A percentile compares a stretch with the other conserved stretches of the same genome.
Conservation (phyloP, 139 green algal species). For the Chlorella sp. region DNA sequence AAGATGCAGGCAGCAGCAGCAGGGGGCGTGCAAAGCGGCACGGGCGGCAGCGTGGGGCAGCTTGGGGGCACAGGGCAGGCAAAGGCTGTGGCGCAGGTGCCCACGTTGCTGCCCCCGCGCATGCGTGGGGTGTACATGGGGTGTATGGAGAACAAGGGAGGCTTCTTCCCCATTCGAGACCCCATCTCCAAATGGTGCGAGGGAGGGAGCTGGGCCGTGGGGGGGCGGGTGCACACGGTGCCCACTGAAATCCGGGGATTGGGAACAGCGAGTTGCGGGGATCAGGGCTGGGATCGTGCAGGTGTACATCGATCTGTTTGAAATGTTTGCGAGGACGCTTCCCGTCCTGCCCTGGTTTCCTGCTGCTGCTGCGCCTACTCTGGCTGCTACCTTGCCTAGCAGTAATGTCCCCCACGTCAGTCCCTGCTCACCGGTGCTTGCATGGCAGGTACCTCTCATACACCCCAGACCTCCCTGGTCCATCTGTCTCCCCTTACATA, state of each 20-base stretch:
- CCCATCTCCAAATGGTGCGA: constrained; percentile 62
- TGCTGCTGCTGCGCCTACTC: no score
- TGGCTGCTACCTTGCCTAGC: no score
- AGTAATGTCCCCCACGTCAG: no score
- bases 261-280: no score
- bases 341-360: no score
- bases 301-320: no score
- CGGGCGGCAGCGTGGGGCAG: not conserved
- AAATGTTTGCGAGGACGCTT: no score
- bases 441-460: not conserved
- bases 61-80: not conserved
- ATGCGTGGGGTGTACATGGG: constrained; percentile 51
- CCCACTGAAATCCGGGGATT: no score
- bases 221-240: no score
- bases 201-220: not conserved
- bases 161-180: constrained; percentile 57
- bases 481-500: not conserved
- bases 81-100: no score
- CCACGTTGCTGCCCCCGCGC: not conserved
- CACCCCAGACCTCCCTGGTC: not conserved
- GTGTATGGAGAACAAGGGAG: constrained; percentile 53
- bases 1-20: not conserved
- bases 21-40: not conserved
- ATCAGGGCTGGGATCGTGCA: not conserved
- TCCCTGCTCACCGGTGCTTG: not conserved